Conservation (phyloP, 2,329 filamentous ascomycete genomes). For the Stachybotrys elegans region DNA sequence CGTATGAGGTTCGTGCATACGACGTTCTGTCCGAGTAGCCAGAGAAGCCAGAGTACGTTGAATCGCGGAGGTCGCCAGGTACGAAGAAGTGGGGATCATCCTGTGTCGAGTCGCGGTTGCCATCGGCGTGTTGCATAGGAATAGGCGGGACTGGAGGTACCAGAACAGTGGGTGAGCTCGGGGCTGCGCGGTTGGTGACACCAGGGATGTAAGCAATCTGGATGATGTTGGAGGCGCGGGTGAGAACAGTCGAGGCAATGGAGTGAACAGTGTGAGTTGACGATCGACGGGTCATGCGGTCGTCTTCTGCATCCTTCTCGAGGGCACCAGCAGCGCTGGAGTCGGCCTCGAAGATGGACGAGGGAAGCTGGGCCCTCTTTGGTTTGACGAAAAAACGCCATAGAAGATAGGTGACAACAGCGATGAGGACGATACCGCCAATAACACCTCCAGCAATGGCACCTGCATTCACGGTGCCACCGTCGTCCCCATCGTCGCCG, state of each 20-base stretch:
- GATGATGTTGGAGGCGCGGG: constrained; percentile 96
- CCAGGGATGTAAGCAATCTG: constrained; percentile 99
- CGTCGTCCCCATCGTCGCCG: constrained; percentile 13
- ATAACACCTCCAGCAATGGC: constrained; percentile 90
- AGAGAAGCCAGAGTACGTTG: constrained; percentile 78
- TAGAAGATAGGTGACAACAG: constrained; percentile 70
- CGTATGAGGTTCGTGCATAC: constrained; percentile 53
- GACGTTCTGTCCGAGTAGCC: constrained; percentile 57
- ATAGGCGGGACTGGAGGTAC: constrained; percentile 94
- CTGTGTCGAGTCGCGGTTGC: constrained; percentile 42
- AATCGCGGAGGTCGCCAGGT: constrained; percentile 83
- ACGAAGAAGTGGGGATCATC: constrained; percentile 91
- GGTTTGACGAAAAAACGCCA: constrained; percentile 87
- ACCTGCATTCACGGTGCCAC: constrained; percentile 62
- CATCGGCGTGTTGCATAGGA: constrained; percentile 57
- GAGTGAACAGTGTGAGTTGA: constrained; percentile 85
- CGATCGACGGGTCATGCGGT: constrained; percentile 50
- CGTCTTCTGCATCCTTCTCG: constrained; percentile 40
- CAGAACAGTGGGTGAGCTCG: constrained; percentile 73
- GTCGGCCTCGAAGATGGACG: constrained; percentile 52
- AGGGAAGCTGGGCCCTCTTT: constrained; percentile 58
- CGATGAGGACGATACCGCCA: constrained; percentile 73
- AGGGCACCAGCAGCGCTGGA: constrained; percentile 36
- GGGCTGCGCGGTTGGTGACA: constrained; percentile 85
- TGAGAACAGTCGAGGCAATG: constrained; percentile 91